phyloP scores from a whole-genome alignment of 2,329 filamentous ascomycete genomes.

The Diplodia seriata region DNA sequence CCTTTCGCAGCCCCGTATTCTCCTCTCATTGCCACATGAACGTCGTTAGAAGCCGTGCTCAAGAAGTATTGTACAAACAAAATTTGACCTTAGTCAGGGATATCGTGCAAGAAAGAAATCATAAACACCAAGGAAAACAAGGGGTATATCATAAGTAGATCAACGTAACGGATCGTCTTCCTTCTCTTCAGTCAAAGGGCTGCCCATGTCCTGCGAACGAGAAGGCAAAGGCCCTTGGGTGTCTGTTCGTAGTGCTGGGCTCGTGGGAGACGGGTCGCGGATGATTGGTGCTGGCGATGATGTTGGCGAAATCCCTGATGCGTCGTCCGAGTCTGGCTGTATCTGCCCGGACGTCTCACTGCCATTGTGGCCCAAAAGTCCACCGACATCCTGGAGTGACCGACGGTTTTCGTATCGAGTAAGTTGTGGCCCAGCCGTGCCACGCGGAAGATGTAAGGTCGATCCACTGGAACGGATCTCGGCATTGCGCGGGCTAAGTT shows the following conservation, averaged over 20 bases:
- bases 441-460: conserved; percentile 8
- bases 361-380: neutral
- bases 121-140: neutral
- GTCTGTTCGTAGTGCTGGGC: neutral
- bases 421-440: conserved; percentile 15
- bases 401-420: conserved; percentile 33
- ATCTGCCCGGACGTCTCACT: conserved; percentile 3
- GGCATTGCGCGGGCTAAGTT: conserved; percentile 30
- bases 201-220: neutral
- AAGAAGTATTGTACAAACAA: conserved; percentile 14
- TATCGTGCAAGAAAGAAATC: neutral
- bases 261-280: conserved; percentile 8
- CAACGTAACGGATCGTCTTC: neutral
- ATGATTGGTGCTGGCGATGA: neutral
- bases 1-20: neutral
- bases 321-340: conserved; percentile 12
- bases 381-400: conserved; percentile 24
- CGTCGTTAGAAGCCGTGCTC: neutral
- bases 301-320: conserved; percentile 13
- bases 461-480: conserved; percentile 7
- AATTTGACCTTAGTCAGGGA: neutral
- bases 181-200: neutral
- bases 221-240: neutral
- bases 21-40: conserved; percentile 3
- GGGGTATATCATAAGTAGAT: conserved; percentile 9